Evolutionary conservation across 139 green algal genomes (phyloP).

Genomic region (Coelastrella sp.): DNA sequence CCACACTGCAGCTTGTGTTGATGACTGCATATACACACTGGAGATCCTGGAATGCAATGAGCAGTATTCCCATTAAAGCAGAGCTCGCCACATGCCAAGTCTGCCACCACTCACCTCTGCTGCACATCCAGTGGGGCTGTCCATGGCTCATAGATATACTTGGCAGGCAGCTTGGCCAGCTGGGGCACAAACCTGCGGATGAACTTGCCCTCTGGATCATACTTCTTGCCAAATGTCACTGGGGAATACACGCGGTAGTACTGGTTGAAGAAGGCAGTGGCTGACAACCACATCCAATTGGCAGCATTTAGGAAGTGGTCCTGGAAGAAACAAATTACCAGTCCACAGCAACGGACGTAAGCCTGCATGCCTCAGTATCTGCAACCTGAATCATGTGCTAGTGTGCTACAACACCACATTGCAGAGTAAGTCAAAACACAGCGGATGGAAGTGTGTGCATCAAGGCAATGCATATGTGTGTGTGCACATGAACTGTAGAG

Average conservation of each 20-base stretch:
- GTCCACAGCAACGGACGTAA: no score
- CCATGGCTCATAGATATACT: conserved; percentile 98
- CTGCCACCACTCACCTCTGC: conserved; percentile 63
- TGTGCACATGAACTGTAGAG: background rate
- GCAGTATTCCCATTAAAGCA: background rate
- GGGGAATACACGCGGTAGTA: conserved; percentile 62
- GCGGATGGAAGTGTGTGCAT: no score
- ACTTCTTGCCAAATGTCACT: conserved; percentile 92
- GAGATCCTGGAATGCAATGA: background rate
- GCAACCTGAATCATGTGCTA: no score
- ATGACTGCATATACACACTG: background rate
- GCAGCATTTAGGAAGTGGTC: conserved; percentile 85
- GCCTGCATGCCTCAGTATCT: no score
- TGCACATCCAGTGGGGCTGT: conserved; percentile 89
- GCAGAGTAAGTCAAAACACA: no score
- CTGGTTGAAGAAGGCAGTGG: conserved; percentile 92
- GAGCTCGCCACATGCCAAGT: background rate
- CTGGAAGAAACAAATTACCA: background rate
- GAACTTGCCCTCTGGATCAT: conserved; percentile 90
- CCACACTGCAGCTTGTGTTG: no score
- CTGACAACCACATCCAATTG: conserved; percentile 97
- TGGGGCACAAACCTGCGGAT: conserved; percentile 66
- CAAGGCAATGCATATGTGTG: no score
- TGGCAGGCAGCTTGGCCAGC: conserved; percentile 80
- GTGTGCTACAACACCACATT: no score